These are phyloP conservation scores for Fusarium acutatum DNA, from an alignment of 2,329 filamentous ascomycete species.

Conservation along the genomic window DNA sequence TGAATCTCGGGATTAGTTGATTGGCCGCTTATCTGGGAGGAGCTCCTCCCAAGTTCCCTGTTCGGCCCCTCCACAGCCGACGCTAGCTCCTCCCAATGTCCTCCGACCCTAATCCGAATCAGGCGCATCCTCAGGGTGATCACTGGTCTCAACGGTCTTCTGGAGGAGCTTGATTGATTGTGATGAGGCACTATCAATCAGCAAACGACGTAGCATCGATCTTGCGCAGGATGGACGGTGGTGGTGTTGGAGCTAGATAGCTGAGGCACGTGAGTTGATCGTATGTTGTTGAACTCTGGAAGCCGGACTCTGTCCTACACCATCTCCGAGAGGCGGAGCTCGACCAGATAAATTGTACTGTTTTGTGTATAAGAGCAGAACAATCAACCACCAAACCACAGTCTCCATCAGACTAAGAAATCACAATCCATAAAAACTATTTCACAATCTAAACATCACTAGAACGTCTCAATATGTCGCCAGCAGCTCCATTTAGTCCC, in stretches of 20 bases:
- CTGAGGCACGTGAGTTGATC: not conserved
- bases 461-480: constrained; percentile 28
- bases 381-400: not conserved
- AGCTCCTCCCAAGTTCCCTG: not conserved
- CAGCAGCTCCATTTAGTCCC: constrained; percentile 52
- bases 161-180: not conserved
- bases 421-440: not conserved
- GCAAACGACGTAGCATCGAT: not conserved
- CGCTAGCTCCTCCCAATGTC: constrained; percentile 19
- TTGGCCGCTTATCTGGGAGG: constrained; percentile 1
- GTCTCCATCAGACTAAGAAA: not conserved
- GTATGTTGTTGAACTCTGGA: not conserved
- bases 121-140: not conserved
- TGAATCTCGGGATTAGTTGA: not conserved
- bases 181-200: not conserved
- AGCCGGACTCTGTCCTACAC: not conserved
- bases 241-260: not conserved
- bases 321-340: constrained; percentile 5
- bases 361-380: constrained; percentile 12
- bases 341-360: not conserved
- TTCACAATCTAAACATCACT: not conserved
- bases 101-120: not conserved
- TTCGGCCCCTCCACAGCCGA: not conserved
- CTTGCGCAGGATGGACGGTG: accelerated
- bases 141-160: not conserved